Base-by-base conservation (phyloP, 2,329 filamentous ascomycete genomes). In the Colletotrichum orbiculare region DNA sequence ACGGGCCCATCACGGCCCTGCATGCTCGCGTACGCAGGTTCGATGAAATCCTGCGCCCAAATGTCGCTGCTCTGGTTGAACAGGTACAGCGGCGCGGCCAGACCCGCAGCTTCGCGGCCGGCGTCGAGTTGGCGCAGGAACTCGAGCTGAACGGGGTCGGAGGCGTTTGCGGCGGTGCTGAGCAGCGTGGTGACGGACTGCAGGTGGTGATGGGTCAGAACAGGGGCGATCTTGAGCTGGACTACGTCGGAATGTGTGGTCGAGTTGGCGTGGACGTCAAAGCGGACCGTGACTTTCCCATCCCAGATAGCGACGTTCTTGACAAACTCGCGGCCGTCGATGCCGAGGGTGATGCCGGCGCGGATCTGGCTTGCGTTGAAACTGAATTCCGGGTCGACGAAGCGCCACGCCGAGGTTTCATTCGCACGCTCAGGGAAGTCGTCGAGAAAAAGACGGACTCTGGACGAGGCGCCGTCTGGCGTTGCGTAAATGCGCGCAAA, bases 31-130 rank as follows among this genome's bases (percentile, higher is more conserved):
- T 78, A 81, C 1, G 69, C 78, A 0, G 78, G 74, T 67, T 80
- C 77, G 35, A 81, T 63, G 42, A 77, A 74, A 57, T 81, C 78
- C 62, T 80, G 78, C 2, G 73, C 71, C 78, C 77, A 81, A 48
- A 74, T 69, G 61, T 79, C 76, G 37, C 61, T 66, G 25, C 64
- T 69, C 2, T 60, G 54, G 17, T 72, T 67, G 60, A 78, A 63
- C 3, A 66, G 50, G 8, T 69, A 56, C 0, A 76, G 54, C 0
- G 72, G 69, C 7, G 67, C 47, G 12, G 68, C 11, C 3, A 73
- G 59, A 1, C 69, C 68, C 1, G 71, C 64, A 1, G 57, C 35
- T 0, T 50, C 54, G 2, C 68, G 64, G 13, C 67, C 50, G 7
- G 56, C 42, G 25, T 60, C 47, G 8, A 76, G 43, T 34, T 69